Conservation (phyloP, 495 filamentous ascomycete species). For the Parmelia sp. region DNA sequence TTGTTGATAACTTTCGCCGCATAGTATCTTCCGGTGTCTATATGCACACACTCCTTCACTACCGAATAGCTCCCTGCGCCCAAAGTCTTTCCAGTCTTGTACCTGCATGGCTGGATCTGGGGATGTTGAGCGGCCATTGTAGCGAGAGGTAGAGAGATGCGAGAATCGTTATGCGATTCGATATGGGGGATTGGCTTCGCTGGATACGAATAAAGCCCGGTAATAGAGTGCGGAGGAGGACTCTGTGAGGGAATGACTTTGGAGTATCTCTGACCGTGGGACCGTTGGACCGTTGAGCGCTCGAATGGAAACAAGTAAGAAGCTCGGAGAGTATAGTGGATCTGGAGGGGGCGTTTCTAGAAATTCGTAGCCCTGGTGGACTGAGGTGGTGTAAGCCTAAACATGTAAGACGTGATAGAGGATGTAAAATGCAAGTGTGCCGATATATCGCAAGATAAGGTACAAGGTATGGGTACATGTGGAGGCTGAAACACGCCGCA, state of each 20-base stretch:
- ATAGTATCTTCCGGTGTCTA: conserved; percentile 96
- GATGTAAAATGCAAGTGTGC: background rate
- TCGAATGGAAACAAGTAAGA: background rate
- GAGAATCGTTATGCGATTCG: background rate
- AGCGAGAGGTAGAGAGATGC: background rate
- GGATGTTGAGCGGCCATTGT: conserved; percentile 33
- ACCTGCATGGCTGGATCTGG: conserved; percentile 73
- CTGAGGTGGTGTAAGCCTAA: background rate
- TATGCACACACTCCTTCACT: conserved; percentile 99
- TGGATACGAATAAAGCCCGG: background rate
- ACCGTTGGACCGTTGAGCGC: background rate
- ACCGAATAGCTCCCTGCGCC: conserved; percentile 96
- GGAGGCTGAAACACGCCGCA: conserved; percentile 4
- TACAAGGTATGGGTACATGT: background rate
- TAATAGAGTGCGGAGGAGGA: background rate
- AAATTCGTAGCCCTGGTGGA: background rate
- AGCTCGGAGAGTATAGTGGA: background rate
- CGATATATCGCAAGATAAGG: background rate
- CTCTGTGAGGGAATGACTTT: background rate
- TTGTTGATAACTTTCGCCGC: conserved; percentile 99
- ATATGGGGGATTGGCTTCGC: background rate
- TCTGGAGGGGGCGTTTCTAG: background rate
- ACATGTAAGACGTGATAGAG: too few species aligned
- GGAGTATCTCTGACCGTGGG: background rate
- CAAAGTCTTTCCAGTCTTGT: conserved; percentile 97